Conservation (phyloP, 176 grass and related monocot species). For the Aegilops sharonensis region DNA sequence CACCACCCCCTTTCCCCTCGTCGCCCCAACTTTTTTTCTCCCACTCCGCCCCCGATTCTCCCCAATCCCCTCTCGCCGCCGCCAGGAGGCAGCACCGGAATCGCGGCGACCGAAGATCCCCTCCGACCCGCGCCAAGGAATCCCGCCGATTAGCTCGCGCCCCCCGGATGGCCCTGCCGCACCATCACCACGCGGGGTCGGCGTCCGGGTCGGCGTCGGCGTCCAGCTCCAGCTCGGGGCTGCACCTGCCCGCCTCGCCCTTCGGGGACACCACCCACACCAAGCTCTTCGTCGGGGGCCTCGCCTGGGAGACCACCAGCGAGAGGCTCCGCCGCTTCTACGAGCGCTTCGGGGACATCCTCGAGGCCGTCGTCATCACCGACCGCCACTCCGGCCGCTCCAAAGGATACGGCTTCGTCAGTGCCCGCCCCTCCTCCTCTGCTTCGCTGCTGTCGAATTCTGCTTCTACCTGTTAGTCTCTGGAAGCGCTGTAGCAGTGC, state of each 20-base stretch:
- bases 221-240: conserved; percentile 96
- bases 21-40: conserved; percentile 14
- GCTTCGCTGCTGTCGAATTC: not conserved
- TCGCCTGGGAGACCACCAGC: conserved; percentile 97
- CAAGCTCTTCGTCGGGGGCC: conserved; percentile 94
- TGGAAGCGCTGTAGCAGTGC: not conserved
- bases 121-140: not conserved
- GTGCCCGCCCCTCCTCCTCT: conserved; percentile 28
- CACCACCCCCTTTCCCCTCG: conserved; percentile 32
- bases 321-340: conserved; percentile 77
- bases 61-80: conserved; percentile 5
- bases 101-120: conserved; percentile 13
- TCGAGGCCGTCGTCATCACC: conserved; percentile 94
- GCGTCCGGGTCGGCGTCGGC: conserved; percentile 86
- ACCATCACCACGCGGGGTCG: conserved; percentile 63
- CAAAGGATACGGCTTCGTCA: conserved; percentile 96
- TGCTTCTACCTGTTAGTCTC: not conserved
- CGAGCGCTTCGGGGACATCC: conserved; percentile 79
- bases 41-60: conserved; percentile 29
- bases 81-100: not conserved
- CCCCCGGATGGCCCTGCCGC: conserved; percentile 25
- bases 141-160: conserved; percentile 3
- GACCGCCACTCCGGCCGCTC: conserved; percentile 90
- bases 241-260: conserved; percentile 65
- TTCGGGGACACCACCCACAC: conserved; percentile 96